phyloP scores from a whole-genome alignment of 345 rosid species.

The Syzygium grande region DNA sequence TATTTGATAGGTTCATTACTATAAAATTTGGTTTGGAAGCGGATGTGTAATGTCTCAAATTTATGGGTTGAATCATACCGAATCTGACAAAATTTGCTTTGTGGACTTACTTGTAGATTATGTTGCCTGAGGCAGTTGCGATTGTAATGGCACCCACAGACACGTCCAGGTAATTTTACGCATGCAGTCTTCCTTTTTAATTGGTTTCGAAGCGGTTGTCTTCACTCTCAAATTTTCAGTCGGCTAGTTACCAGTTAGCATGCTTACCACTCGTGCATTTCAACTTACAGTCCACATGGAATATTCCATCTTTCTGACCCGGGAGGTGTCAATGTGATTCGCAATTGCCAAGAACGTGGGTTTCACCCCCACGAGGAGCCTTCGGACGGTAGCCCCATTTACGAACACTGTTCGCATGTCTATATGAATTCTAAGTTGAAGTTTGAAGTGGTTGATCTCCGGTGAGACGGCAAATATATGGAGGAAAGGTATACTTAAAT shows the following conservation, averaged over 20 bases:
- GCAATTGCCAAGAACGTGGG: constrained; percentile 91
- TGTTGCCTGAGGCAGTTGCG: constrained; percentile 91
- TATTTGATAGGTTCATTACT: background rate
- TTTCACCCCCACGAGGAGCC: constrained; percentile 99
- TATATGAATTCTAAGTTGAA: constrained; percentile 60
- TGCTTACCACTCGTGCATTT: background rate
- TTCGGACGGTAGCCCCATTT: constrained; percentile 64
- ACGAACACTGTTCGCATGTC: constrained; percentile 94
- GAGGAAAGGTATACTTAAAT: background rate
- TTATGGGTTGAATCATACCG: background rate
- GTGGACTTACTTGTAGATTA: constrained; percentile 40
- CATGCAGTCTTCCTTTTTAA: background rate
- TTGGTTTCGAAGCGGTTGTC: background rate
- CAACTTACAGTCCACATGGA: constrained; percentile 65
- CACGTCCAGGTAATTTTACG: constrained; percentile 39
- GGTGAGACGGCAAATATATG: constrained; percentile 16
- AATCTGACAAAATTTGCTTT: background rate
- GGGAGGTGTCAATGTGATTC: constrained; percentile 72
- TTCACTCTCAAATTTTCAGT: background rate
- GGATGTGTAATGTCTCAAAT: background rate
- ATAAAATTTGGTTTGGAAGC: background rate
- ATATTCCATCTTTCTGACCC: constrained; percentile 96
- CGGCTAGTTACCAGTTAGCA: background rate
- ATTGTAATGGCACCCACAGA: constrained; percentile 99
- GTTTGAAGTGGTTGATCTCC: constrained; percentile 84